A percentile compares a stretch with the other conserved stretches of the same genome.
Conservation (phyloP, 169 alveolate genomes). For the Plasmodium gonderi region DNA sequence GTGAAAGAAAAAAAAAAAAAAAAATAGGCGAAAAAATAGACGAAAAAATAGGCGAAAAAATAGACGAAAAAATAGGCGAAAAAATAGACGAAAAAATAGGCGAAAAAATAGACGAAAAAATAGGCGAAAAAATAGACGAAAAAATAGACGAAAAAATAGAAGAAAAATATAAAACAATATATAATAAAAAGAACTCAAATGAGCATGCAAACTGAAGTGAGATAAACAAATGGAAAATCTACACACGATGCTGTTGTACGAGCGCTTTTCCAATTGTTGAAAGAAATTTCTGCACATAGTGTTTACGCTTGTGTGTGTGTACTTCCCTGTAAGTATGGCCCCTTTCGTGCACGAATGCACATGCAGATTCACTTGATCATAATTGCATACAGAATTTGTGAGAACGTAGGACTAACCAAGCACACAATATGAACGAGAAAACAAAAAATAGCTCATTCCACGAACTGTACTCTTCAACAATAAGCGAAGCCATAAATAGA, state of each 20-base stretch:
- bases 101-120: too few relatives aligned
- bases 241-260: neutral
- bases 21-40: too few relatives aligned
- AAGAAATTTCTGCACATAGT: neutral
- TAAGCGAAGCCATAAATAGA: conserved; percentile 20
- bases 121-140: too few relatives aligned
- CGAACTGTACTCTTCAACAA: neutral
- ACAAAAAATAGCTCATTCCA: neutral
- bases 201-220: neutral
- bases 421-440: neutral
- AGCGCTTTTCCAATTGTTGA: neutral
- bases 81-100: too few relatives aligned
- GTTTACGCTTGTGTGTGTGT: neutral
- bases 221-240: neutral
- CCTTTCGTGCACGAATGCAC: neutral
- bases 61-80: too few relatives aligned
- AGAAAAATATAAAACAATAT: neutral
- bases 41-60: too few relatives aligned
- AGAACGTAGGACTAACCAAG: too few relatives aligned
- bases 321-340: neutral
- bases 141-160: too few relatives aligned
- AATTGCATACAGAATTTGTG: too few relatives aligned
- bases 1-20: neutral
- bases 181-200: neutral
- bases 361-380: too few relatives aligned